Evolutionary conservation across 805 yeast species (phyloP), one percentile per base, ranked within the genome.

Genomic region (Saturnispora saitoi): DNA sequence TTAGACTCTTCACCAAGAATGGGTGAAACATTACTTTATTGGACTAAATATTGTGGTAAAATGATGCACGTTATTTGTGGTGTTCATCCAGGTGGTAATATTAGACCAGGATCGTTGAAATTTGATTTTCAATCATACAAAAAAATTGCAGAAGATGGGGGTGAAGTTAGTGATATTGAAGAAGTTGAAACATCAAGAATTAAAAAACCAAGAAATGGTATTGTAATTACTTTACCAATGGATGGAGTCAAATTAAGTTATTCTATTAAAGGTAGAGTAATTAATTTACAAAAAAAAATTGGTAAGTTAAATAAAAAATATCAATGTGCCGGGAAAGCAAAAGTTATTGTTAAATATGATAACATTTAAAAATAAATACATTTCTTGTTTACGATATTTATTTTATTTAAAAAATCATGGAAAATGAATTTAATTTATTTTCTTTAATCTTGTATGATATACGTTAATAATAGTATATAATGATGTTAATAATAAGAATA

Each of bases 31-130:
- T 66, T 76, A 29, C 70, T 79, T 22, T 83, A 85, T 77, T 83
- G 90, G 90, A 82, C 87, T 2, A 73, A 78, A 58, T 81, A 79
- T 57, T 70, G 80, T 53, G 91, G 91, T 26, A 76, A 81, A 47
- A 72, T 83, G 54, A 81, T 83, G 86, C 82, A 79, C 61, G 83
- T 83, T 42, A 77, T 83, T 41, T 84, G 90, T 62, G 88, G 88
- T 61, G 83, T 84, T 47, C 85, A 81, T 61, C 91, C 91, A 5
- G 89, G 89, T 50, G 91, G 90, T 19, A 80, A 80, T 58, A 81
- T 83, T 28, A 72, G 85, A 55, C 83, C 79, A 30, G 78, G 78
- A 24, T 73, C 75, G 14, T 74, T 72, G 59, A 69, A 68, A 50
- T 78, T 73, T 65, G 70, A 69, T 58, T 68, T 61, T 53, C 64